Evolutionary conservation across 805 yeast genomes (phyloP).

Genomic region (Diddensiella transvaalensis): DNA sequence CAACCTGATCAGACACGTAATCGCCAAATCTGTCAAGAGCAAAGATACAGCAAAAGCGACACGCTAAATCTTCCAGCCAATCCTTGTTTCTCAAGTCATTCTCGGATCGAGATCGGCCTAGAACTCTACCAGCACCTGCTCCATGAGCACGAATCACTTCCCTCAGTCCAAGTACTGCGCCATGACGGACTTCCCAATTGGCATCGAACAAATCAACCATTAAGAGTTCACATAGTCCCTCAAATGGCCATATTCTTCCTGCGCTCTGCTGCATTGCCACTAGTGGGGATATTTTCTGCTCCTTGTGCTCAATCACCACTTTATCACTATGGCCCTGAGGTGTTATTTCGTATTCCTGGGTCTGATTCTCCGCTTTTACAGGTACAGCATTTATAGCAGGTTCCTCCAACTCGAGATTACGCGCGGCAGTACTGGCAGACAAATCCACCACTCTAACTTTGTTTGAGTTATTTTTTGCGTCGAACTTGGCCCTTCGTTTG

Average conservation of each 20-base stretch:
- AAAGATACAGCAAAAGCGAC: constrained; percentile 77
- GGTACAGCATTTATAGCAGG: constrained; percentile 24
- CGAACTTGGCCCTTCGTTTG: constrained; percentile 29
- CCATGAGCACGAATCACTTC: constrained; percentile 85
- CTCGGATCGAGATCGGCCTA: constrained; percentile 55
- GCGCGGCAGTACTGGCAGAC: constrained; percentile 30
- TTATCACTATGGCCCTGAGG: constrained; percentile 77
- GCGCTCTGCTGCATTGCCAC: constrained; percentile 68
- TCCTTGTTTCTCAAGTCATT: constrained; percentile 62
- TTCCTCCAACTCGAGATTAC: constrained; percentile 29
- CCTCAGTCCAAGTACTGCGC: constrained; percentile 87
- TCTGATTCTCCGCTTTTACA: constrained; percentile 34
- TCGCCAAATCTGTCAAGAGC: constrained; percentile 96
- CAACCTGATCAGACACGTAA: constrained; percentile 94
- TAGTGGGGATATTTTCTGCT: constrained; percentile 59
- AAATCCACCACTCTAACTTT: constrained; percentile 36
- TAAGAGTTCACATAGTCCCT: constrained; percentile 82
- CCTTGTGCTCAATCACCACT: constrained; percentile 76
- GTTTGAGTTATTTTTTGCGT: constrained; percentile 47
- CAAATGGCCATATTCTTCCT: constrained; percentile 87
- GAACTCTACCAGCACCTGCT: constrained; percentile 74
- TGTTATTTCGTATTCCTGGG: constrained; percentile 53
- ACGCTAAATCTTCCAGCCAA: constrained; percentile 83
- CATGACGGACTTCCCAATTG: constrained; percentile 93
- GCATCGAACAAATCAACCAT: constrained; percentile 78